Base-by-base conservation (phyloP, 495 filamentous ascomycete species). In the Annulohypoxylon nitens region DNA sequence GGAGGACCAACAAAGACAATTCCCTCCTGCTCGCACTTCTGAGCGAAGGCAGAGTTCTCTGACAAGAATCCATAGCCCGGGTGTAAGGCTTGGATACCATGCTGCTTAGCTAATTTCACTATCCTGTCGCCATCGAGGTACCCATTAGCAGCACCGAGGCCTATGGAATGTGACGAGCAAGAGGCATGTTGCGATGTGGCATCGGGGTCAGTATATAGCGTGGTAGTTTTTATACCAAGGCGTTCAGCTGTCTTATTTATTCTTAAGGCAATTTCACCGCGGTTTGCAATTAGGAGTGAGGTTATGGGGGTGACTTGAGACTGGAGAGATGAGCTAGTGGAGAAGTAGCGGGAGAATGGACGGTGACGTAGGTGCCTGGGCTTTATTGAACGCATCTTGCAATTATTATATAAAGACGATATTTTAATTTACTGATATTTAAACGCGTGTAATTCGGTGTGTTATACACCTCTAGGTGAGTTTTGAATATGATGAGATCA, bases 61-160 rank as follows among this genome's bases (percentile, higher is more conserved):
- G 93, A 97, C 69, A 97, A 86, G 85, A 98, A 99, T 14, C 96
- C 96, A 85, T 99, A 99, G 4, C 96, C 96, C 0, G 96, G 96
- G 81, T 99, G 96, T 71, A 99, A 91, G 12, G 92, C 93, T 76
- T 93, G 87, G 75, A 95, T 97, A 34, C 93, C 93, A 73, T 93
- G 87, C 65, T 90, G 83, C 79, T 94, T 94, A 9, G 97, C 96
- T 54, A 95, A 89, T 53, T 88, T 86, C 61, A 99, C 96, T 70
- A 99, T 98, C 47, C 90, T 90, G 67, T 97, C 93, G 16, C 93
- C 94, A 80, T 99, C 95, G 33, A 99, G 89, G 79, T 99, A 99
- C 23, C 91, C 92, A 33, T 90, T 88, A 2, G 93, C 86, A 1
- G 91, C 88, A 0, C 94, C 95, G 4, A 99, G 85, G 70, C 94